phyloP scores from a whole-genome alignment of 257 asterid species.

The Hygrophila difformis region DNA sequence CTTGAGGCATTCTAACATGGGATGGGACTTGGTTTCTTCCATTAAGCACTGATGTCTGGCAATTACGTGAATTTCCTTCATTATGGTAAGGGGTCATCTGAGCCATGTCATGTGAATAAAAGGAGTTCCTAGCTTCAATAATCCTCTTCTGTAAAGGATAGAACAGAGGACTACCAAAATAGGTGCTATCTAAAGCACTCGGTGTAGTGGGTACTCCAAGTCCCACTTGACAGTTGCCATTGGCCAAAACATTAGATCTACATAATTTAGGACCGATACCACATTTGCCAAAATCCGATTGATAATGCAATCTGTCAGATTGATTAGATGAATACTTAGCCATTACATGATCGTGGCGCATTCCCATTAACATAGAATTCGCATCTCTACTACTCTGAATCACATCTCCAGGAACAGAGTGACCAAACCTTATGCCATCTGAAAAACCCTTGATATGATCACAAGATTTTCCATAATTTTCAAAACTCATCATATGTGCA shows the following conservation, averaged over 20 bases:
- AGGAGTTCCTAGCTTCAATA: slow-evolving; percentile 20
- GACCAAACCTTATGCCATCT: slow-evolving; percentile 21
- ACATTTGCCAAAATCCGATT: slow-evolving; percentile 22
- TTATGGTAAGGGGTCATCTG: slow-evolving; percentile 17
- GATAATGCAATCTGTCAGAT: slow-evolving; percentile 25
- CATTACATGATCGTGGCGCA: slow-evolving; percentile 22
- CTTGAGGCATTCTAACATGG: slow-evolving; percentile 27
- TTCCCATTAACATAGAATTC: slow-evolving; percentile 9
- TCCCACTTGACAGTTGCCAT: slow-evolving; percentile 22
- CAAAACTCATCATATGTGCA: slow-evolving; percentile 13
- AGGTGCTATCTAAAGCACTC: slow-evolving; percentile 16
- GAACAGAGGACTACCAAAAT: slow-evolving; percentile 17
- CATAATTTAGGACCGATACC: slow-evolving; percentile 22
- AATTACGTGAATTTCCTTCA: slow-evolving; percentile 22
- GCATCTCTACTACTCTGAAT: slow-evolving; percentile 9
- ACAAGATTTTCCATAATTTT: slow-evolving; percentile 22
- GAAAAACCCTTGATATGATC: slow-evolving; percentile 18
- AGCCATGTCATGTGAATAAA: slow-evolving; percentile 11
- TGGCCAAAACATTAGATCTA: slow-evolving; percentile 18
- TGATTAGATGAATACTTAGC: slow-evolving; percentile 17
- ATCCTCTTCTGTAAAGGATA: slow-evolving; percentile 25
- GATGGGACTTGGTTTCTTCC: slow-evolving; percentile 28
- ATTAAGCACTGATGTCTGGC: slow-evolving; percentile 20
- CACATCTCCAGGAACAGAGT: slow-evolving; percentile 23
- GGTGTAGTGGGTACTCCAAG: slow-evolving; percentile 15